Evolutionary conservation across 768 basidiomycete genomes (phyloP).

Genomic region (Cyathus striatus): DNA sequence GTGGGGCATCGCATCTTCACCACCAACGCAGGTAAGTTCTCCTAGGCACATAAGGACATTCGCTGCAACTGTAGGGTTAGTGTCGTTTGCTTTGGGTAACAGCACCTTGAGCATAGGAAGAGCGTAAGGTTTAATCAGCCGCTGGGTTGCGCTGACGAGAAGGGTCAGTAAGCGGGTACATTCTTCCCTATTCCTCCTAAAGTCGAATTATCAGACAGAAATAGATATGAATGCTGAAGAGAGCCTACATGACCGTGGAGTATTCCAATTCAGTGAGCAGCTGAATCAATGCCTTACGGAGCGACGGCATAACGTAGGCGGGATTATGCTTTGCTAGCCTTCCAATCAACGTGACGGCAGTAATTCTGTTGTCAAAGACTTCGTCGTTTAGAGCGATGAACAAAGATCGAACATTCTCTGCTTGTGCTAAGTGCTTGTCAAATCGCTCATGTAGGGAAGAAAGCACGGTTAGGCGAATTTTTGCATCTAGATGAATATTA

Average conservation of each 20-base stretch:
- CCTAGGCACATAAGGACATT: constrained; percentile 93
- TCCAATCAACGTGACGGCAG: constrained; percentile 89
- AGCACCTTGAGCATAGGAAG: constrained; percentile 92
- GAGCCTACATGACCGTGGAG: constrained; percentile 66
- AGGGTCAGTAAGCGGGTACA: constrained; percentile 86
- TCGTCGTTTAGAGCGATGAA: constrained; percentile 98
- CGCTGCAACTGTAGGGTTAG: constrained; percentile 83
- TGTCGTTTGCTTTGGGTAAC: constrained; percentile 82
- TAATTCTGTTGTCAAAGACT: constrained; percentile 86
- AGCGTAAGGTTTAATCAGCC: constrained; percentile 93
- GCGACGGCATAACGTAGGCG: constrained; percentile 96
- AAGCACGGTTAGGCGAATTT: constrained; percentile 83
- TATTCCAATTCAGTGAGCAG: constrained; percentile 96
- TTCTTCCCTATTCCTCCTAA: constrained; percentile 83
- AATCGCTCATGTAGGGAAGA: constrained; percentile 87
- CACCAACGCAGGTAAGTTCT: constrained; percentile 88
- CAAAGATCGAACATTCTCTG: constrained; percentile 94
- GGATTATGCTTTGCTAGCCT: constrained; percentile 94
- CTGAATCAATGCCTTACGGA: constrained; percentile 93
- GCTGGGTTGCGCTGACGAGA: constrained; percentile 86
- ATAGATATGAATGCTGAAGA: not conserved
- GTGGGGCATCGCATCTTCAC: constrained; percentile 82
- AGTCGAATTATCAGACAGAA: constrained; percentile 1
- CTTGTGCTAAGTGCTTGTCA: constrained; percentile 95
- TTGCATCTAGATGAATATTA: constrained; percentile 44